Percentiles rank a stretch among this genome's conserved stretches.
phyloP scores from a whole-genome alignment of 768 basidiomycete genomes.

The Tremella yokohamensis region DNA sequence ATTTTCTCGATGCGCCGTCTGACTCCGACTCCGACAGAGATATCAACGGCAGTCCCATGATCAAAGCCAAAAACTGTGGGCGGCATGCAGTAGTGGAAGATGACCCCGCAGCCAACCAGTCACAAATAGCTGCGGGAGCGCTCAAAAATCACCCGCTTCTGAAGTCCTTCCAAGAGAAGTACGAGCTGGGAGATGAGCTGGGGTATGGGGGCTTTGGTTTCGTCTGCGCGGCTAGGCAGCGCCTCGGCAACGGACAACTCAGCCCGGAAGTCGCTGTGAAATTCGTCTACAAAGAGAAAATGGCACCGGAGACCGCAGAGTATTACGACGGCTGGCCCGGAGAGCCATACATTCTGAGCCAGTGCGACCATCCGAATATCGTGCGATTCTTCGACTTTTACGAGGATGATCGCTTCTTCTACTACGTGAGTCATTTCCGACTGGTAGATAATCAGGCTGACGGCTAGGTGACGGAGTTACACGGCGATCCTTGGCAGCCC shows the following conservation, averaged over 20 bases:
- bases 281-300: conserved; percentile 78
- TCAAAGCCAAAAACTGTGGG: too few species aligned
- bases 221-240: conserved; percentile 78
- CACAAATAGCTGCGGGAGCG: conserved; percentile 24
- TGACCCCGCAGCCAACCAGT: conserved; percentile 1
- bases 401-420: conserved; percentile 79
- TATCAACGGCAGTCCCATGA: too few species aligned
- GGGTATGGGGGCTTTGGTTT: conserved; percentile 93
- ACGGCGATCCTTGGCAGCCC: conserved; percentile 77
- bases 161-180: conserved; percentile 41
- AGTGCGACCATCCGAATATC: conserved; percentile 72
- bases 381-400: conserved; percentile 79
- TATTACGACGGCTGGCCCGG: conserved; percentile 56
- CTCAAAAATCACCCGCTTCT: conserved; percentile 32
- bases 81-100: too few species aligned
- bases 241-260: conserved; percentile 49
- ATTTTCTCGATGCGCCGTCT: too few species aligned
- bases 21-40: too few species aligned
- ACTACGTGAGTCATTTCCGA: conserved; percentile 61
- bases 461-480: conserved; percentile 78
- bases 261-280: conserved; percentile 82
- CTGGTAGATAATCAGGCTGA: neutral
- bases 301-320: conserved; percentile 52
- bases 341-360: conserved; percentile 71
- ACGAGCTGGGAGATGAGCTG: conserved; percentile 54